Evolutionary conservation across 2,329 filamentous ascomycete species (phyloP).

Genomic region (Cladophialophora exuberans): DNA sequence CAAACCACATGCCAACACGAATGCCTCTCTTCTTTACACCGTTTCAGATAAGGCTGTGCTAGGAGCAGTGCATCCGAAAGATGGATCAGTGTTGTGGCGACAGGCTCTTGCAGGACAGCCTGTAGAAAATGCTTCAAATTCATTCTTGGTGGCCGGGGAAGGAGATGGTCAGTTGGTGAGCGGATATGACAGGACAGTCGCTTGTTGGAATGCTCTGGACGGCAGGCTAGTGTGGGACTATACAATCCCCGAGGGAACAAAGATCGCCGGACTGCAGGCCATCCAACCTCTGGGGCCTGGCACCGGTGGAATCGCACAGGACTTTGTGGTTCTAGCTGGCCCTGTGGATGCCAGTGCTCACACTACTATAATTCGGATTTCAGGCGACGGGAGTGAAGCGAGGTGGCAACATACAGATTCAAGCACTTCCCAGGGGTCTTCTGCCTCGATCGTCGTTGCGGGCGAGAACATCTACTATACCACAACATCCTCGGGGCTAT

Average conservation of each 20-base stretch:
- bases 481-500: slow-evolving; percentile 67
- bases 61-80: slow-evolving; percentile 86
- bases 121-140: slow-evolving; percentile 43
- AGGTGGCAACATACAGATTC: slow-evolving; percentile 78
- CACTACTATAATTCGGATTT: slow-evolving; percentile 60
- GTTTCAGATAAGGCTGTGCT: slow-evolving; percentile 82
- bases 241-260: slow-evolving; percentile 55
- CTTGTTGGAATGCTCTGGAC: slow-evolving; percentile 80
- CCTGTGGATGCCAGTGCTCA: slow-evolving; percentile 64
- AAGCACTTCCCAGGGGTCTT: slow-evolving; percentile 65
- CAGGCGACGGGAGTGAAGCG: slow-evolving; percentile 70
- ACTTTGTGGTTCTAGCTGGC: slow-evolving; percentile 68
- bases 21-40: slow-evolving; percentile 88
- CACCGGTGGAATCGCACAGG: slow-evolving; percentile 59
- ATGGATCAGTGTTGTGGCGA: slow-evolving; percentile 83
- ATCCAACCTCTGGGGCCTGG: slow-evolving; percentile 45
- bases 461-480: slow-evolving; percentile 74
- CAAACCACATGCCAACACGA: slow-evolving; percentile 76
- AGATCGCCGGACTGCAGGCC: slow-evolving; percentile 36
- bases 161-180: slow-evolving; percentile 77
- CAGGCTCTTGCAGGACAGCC: slow-evolving; percentile 65
- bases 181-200: slow-evolving; percentile 70
- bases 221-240: slow-evolving; percentile 78
- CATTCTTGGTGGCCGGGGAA: slow-evolving; percentile 51
- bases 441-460: slow-evolving; percentile 75